Evolutionary conservation across 2,329 filamentous ascomycete species (phyloP), one percentile per base, ranked within the genome.

Genomic region (Penicillium sp.): DNA sequence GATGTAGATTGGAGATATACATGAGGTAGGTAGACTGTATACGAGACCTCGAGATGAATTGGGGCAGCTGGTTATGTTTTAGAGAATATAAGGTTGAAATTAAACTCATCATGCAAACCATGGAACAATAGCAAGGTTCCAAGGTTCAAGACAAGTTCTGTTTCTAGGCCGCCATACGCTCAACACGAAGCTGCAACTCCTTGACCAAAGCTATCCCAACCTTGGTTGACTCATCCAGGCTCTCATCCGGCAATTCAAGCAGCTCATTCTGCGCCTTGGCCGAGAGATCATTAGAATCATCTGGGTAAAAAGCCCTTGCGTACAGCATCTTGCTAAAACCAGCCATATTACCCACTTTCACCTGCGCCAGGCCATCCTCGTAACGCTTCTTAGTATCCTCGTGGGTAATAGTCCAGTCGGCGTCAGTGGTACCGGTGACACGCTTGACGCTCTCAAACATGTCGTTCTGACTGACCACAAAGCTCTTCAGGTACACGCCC

Each of bases 361-460:
- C 48, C 21, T 69, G 68, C 52, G 77, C 77, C 55, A 77, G 59
- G 0, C 79, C 85, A 1, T 81, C 76, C 51, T 75, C 69, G 59
- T 79, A 84, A 23, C 85, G 78, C 67, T 83, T 71, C 42, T 74
- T 61, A 1, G 76, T 72, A 0, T 69, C 63, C 70, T 86, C 80
- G 8, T 79, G 71, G 1, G 67, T 75, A 54, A 90, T 79, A 2
- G 68, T 78, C 88, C 88, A 91, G 64, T 89, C 87, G 0, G 70
- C 72, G 39, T 87, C 83, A 1, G 74, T 81, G 0, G 82, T 85
- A 0, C 81, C 81, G 0, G 83, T 82, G 4, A 86, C 86, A 0
- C 82, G 81, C 64, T 86, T 79, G 13, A 87, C 72, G n/a, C 80
- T 81, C 39, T 82, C 81, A 53, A 90, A 79, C 77, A 90, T 89